Conservation (phyloP, 2,329 filamentous ascomycete species). For the Exophiala alcalophila region DNA sequence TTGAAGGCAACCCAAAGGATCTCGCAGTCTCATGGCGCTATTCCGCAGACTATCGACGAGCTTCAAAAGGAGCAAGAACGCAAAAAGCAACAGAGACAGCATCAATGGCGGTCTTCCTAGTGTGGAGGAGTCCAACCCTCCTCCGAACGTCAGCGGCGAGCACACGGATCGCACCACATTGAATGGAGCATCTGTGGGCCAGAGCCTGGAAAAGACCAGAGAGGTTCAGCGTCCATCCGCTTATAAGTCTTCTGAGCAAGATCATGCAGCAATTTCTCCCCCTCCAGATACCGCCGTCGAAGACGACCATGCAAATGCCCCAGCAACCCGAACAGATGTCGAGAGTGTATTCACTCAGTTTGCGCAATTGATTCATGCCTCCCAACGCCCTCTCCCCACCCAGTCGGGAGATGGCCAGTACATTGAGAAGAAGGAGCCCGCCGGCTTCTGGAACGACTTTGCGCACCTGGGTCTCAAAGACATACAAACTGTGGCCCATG, state of each 20-base stretch:
- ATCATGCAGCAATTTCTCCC: background rate
- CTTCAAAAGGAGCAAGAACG: conserved; percentile 13
- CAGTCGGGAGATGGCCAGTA: conserved; percentile 64
- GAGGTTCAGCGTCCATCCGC: conserved; percentile 11
- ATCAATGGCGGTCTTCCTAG: conserved; percentile 6
- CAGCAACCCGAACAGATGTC: conserved; percentile 41
- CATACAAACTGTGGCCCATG: conserved; percentile 58
- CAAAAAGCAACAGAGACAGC: conserved; percentile 3
- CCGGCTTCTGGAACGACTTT: conserved; percentile 56
- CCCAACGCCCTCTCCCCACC: conserved; percentile 60
- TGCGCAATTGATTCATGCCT: conserved; percentile 51
- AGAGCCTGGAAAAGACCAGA: conserved; percentile 21
- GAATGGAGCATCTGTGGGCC: conserved; percentile 14
- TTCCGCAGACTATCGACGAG: conserved; percentile 17
- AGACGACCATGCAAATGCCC: conserved; percentile 32
- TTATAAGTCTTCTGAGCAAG: conserved; percentile 6
- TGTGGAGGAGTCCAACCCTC: conserved; percentile 19
- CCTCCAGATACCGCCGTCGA: conserved; percentile 4
- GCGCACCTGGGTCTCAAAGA: conserved; percentile 57
- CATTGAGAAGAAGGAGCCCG: conserved; percentile 47
- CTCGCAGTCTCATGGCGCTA: conserved; percentile 14
- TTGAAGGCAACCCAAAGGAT: background rate
- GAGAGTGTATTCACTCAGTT: conserved; percentile 44
- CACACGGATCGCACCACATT: conserved; percentile 14
- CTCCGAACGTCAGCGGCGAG: conserved; percentile 26